Evolutionary conservation across 192 early-diverging fungal genomes (phyloP).

Genomic region (Backusella mclennaniae): DNA sequence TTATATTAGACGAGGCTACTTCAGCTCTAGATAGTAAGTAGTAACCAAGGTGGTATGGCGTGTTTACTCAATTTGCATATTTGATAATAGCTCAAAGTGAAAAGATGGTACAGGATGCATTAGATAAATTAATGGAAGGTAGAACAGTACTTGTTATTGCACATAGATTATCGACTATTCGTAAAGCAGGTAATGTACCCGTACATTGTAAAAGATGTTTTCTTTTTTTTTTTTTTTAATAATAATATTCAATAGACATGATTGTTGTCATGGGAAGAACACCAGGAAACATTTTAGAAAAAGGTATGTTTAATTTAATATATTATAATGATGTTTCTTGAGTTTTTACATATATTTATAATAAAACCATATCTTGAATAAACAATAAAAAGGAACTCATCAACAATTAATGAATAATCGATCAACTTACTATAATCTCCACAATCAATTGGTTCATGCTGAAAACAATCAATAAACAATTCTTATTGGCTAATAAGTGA

Average conservation of each 20-base stretch:
- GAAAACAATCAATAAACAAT: slow-evolving; percentile 13
- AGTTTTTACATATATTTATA: background rate
- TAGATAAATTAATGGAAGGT: slow-evolving; percentile 68
- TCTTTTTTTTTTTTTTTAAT: too few relatives aligned
- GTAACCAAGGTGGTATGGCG: background rate
- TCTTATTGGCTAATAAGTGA: slow-evolving; percentile 1
- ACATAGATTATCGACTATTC: slow-evolving; percentile 79
- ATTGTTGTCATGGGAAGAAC: slow-evolving; percentile 40
- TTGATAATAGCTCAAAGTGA: slow-evolving; percentile 56
- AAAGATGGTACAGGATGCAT: slow-evolving; percentile 67
- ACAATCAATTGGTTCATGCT: slow-evolving; percentile 28
- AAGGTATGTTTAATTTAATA: slow-evolving; percentile 25
- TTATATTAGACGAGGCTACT: slow-evolving; percentile 83
- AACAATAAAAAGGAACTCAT: slow-evolving; percentile 30
- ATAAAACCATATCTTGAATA: background rate
- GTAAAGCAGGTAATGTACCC: slow-evolving; percentile 52
- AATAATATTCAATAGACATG: slow-evolving; percentile 7
- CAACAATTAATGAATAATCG: slow-evolving; percentile 29
- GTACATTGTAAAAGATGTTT: background rate
- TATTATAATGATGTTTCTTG: background rate
- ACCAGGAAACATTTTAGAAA: slow-evolving; percentile 37
- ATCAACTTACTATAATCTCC: slow-evolving; percentile 30
- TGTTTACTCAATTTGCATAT: background rate
- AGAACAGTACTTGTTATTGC: slow-evolving; percentile 87
- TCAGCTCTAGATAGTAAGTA: slow-evolving; percentile 61